Evolutionary conservation across 2,329 filamentous ascomycete species (phyloP).

Genomic region (Ceratocystiopsis minuta): DNA sequence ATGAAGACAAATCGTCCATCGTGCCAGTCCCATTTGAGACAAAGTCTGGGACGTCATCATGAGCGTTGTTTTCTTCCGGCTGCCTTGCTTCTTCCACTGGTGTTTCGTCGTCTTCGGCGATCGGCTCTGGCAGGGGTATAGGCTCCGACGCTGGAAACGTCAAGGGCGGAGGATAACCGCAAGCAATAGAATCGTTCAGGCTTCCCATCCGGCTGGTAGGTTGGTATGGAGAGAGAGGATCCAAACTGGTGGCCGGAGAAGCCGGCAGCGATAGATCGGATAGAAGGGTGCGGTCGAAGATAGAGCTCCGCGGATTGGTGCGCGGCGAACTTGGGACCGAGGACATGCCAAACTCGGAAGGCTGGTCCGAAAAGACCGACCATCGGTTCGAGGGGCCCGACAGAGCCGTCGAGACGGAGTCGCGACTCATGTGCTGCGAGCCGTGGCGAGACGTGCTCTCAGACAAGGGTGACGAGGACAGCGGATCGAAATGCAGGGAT

Average conservation of each 20-base stretch:
- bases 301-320: conserved; percentile 52
- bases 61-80: neutral
- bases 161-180: neutral
- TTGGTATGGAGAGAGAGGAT: conserved; percentile 46
- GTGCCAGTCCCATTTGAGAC: neutral
- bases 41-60: conserved; percentile 1
- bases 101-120: conserved; percentile 4
- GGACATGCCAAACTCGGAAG: conserved; percentile 47
- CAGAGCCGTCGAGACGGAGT: conserved; percentile 30
- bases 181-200: neutral
- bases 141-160: neutral
- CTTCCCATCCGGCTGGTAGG: conserved; percentile 32
- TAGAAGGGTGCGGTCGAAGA: conserved; percentile 55
- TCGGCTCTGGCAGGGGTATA: conserved; percentile 1
- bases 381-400: conserved; percentile 37
- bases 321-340: conserved; percentile 69
- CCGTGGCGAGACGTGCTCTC: conserved; percentile 14
- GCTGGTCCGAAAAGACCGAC: conserved; percentile 42
- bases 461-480: no score
- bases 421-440: conserved; percentile 23
- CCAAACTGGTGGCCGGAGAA: conserved; percentile 63
- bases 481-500: no score
- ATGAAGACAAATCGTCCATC: neutral
- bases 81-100: neutral
- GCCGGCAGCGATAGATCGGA: conserved; percentile 55